Evolutionary conservation across 208 protist species (phyloP), one percentile per base, ranked within the genome.

Genomic region (Trypanosoma cruzi): DNA sequence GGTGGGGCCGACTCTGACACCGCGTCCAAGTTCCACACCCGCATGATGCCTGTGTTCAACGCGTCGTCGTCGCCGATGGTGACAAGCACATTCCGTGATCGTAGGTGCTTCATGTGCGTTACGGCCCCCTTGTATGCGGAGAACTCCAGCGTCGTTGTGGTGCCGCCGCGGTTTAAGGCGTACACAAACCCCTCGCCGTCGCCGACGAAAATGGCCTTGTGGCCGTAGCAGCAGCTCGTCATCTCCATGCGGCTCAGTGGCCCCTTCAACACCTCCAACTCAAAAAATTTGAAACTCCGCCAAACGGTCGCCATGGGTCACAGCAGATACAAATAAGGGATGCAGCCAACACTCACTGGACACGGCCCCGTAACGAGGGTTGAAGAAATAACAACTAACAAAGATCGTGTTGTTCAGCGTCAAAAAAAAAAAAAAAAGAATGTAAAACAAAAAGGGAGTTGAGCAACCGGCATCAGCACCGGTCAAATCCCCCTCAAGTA

Each of bases 161-260:
- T 61, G 40, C 88, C 80, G 46, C 75, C 65, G 52, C 88, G 77
- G 68, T 97, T 89, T 20, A 94, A 69, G 13, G 95, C 71, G 56
- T 81, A 78, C 4, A 98, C 77, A 16, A 80, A 81, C 8, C 95
- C 94, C 22, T 93, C 79, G 60, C 67, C 61, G 80, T 90, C 91
- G 32, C 93, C 95, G 48, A 96, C 81, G 46, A 97, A 87, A 29
- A 98, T 58, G 20, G 81, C 66, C 54, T 90, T 85, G n/a, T 86
- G 72, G 14, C 89, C 91, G 73, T 90, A 88, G 42, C 88, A 90
- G 60, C 73, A 81, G 62, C 81, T 86, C 48, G 84, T 88, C 18
- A 93, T 85, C 36, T 88, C 75, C 64, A 95, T 64, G 69, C 77
- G 77, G 65, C 85, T 48, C 22, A 86, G 56, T 13, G 70, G 70